Evolutionary conservation across 495 filamentous ascomycete genomes (phyloP), one percentile per base, ranked within the genome.

Genomic region (Aspergillus conjunctus): DNA sequence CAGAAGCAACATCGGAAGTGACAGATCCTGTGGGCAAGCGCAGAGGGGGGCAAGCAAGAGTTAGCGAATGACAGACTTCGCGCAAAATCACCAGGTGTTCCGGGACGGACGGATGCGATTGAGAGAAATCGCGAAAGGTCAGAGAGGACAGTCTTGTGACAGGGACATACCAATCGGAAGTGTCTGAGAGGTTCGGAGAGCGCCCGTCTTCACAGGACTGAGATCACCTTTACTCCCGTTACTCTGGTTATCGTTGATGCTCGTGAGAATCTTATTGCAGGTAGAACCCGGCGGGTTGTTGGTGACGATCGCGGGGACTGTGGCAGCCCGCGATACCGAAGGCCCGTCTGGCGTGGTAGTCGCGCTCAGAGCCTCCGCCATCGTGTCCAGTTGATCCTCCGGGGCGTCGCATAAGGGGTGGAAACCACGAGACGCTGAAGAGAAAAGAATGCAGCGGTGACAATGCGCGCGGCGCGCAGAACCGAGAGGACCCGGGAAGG

Each of bases 1-100:
- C 70, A 7, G 75, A 77, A 22, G 71, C 70, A 58, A 69, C 62
- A 45, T 77, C 74, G 45, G 74, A 77, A 12, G 64, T 54, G 41
- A 56, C 64, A 48, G 73, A 72, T 21, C 65, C 76, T 79, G 56
- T 56, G 21, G 3, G 45, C 12, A 32, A 53, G 21, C 18, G 30
- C 12, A 22, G 9, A 32, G 33, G 7, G 32, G 52, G 56, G 55
- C 59, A 54, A 59, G 56, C 30, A 43, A 21, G 15, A 30, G 44
- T 60, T 43, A 60, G 58, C 57, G 50, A 59, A 59, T 59, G 15
- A 10, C 20, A 41, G 31, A 37, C 22, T 17, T 44, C 46, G 52
- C 59, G 54, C 59, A 57, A 60, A 39, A 60, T 50, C 43, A 60
- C 51, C 50, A 22, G 53, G 54, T n/a, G 7, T 5, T 32, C 46